phyloP scores from a whole-genome alignment of 768 basidiomycete species.

The Lepiota brunneoincarnata region DNA sequence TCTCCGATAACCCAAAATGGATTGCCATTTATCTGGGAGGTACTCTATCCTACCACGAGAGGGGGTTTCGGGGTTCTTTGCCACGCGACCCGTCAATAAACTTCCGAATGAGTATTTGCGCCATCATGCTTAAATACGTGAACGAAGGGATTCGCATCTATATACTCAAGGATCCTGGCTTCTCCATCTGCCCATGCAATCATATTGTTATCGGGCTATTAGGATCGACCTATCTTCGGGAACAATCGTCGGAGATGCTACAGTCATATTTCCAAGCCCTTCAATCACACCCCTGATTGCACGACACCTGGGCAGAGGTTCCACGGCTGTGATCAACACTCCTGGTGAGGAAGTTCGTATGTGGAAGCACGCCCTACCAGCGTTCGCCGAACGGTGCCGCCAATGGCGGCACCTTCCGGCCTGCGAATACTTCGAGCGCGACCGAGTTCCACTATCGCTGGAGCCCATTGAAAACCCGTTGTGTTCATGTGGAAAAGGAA shows the following conservation, averaged over 20 bases:
- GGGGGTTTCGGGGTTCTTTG: background rate
- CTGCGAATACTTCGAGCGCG: slow-evolving; percentile 43
- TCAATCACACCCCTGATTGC: slow-evolving; percentile 18
- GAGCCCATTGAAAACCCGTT: slow-evolving; percentile 38
- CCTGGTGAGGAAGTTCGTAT: slow-evolving; percentile 32
- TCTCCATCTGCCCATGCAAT: slow-evolving; percentile 27
- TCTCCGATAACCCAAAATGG: slow-evolving; percentile 18
- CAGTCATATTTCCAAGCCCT: slow-evolving; percentile 35
- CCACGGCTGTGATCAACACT: slow-evolving; percentile 17
- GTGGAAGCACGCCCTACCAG: slow-evolving; percentile 53
- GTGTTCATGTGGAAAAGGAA: slow-evolving; percentile 53
- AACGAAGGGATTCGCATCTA: background rate
- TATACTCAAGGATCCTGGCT: background rate
- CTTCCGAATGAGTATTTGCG: slow-evolving; percentile 20
- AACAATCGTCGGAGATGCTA: slow-evolving; percentile 51
- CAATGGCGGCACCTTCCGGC: slow-evolving; percentile 43
- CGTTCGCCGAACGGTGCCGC: slow-evolving; percentile 50
- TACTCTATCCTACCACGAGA: slow-evolving; percentile 20
- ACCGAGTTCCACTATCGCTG: slow-evolving; percentile 34
- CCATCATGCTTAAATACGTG: slow-evolving; percentile 16
- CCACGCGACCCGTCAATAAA: slow-evolving; percentile 16
- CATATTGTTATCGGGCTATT: slow-evolving; percentile 45
- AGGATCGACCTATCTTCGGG: slow-evolving; percentile 46
- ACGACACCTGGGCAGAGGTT: slow-evolving; percentile 6
- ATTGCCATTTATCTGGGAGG: slow-evolving; percentile 19